These are phyloP conservation scores for Coemansia umbellata DNA, from an alignment of 192 early-diverging fungal genomes.

Conservation along the genomic window DNA sequence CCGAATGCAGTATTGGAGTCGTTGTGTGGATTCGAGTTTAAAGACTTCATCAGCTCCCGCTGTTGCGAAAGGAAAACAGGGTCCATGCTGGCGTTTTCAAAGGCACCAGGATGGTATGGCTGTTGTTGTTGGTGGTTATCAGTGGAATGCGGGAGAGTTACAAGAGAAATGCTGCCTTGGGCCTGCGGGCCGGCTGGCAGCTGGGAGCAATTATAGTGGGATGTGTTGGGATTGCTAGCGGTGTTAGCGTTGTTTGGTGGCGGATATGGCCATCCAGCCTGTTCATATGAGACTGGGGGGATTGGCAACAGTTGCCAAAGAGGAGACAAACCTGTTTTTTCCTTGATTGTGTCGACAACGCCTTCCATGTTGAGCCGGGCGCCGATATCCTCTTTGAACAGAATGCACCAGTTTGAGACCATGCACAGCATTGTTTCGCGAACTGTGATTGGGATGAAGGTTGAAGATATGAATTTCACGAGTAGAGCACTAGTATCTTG, in stretches of 20 bases:
- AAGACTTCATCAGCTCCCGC: constrained; percentile 20
- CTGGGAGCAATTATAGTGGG: too few species aligned
- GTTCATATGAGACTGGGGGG: constrained; percentile 20
- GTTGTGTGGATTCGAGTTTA: neutral
- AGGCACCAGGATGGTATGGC: neutral
- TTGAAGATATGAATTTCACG: constrained; percentile 19
- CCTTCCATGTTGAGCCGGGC: constrained; percentile 33
- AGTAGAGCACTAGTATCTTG: constrained; percentile 13
- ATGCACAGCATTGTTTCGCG: constrained; percentile 45
- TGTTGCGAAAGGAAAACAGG: constrained; percentile 31
- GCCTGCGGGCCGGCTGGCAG: neutral
- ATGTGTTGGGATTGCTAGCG: neutral
- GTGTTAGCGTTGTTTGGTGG: neutral
- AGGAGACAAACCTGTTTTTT: constrained; percentile 19
- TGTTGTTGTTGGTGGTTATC: neutral
- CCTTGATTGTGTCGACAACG: constrained; percentile 32
- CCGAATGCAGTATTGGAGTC: constrained; percentile 5
- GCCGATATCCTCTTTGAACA: constrained; percentile 21
- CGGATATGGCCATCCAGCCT: constrained; percentile 36
- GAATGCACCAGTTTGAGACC: constrained; percentile 47
- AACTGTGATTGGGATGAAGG: constrained; percentile 25
- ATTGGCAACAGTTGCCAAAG: constrained; percentile 18
- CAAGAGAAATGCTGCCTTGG: neutral
- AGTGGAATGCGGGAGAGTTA: constrained; percentile 3
- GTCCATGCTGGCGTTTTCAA: constrained; percentile 3